Evolutionary conservation across 2,329 filamentous ascomycete species (phyloP).

Genomic region (Magnaporthiopsis incrustans): DNA sequence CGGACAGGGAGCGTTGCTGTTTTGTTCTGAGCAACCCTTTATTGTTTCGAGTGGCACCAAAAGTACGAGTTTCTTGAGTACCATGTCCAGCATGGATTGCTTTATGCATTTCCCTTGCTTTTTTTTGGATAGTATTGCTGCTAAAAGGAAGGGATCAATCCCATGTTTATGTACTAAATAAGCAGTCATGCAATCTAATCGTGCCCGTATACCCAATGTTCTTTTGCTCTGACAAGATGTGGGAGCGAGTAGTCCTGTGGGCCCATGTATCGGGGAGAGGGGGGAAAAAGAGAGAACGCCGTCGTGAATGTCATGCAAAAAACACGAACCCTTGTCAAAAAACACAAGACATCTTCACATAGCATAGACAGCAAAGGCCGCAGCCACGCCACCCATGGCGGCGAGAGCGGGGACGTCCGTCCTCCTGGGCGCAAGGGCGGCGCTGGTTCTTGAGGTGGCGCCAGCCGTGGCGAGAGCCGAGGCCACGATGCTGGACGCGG

Average conservation of each 20-base stretch:
- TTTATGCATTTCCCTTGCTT: not conserved
- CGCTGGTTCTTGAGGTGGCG: not conserved
- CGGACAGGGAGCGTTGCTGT: too few species aligned
- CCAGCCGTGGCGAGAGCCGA: not conserved
- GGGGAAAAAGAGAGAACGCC: not conserved
- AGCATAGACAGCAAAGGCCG: not conserved
- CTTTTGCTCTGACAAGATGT: not conserved
- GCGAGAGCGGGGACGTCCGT: constrained; percentile 3
- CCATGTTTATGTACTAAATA: not conserved
- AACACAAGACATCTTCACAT: not conserved
- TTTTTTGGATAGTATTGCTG: not conserved
- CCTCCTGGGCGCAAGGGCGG: not conserved
- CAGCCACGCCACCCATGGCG: constrained; percentile 4
- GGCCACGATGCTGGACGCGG: not conserved
- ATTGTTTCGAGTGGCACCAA: too few species aligned
- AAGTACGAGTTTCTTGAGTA: too few species aligned
- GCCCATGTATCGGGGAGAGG: not conserved
- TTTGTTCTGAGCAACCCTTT: too few species aligned
- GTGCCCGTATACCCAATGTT: not conserved
- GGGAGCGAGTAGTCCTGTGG: not conserved
- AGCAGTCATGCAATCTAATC: not conserved
- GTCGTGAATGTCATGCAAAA: not conserved
- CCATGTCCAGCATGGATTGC: too few species aligned
- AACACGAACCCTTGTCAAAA: not conserved
- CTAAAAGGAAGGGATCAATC: not conserved